Evolutionary conservation across 495 filamentous ascomycete species (phyloP), one percentile per base, ranked within the genome.

Genomic region (Penicillium chermesinum): DNA sequence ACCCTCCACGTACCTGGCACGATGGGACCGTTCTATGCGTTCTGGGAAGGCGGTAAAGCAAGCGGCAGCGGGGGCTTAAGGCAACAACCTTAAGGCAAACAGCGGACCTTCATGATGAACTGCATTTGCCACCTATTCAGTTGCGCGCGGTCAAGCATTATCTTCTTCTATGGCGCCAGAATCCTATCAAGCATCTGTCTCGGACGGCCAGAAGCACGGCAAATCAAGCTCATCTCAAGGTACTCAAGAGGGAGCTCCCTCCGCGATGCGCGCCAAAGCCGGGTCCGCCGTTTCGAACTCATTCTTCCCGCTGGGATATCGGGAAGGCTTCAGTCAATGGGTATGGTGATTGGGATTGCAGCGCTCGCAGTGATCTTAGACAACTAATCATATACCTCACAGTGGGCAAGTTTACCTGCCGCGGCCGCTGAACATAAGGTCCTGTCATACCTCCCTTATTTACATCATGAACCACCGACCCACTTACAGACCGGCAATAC

Each of bases 251-350:
- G 43, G 50, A 20, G 57, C 53, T 17, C 66, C 67, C 14, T 61
- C 69, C 46, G 63, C 67, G 36, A 76, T 61, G 55, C 69, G 46
- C 64, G 75, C 66, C 50, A 68, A 59, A 52, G 65, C 59, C 41
- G 70, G 61, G 22, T 62, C 64, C 19, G 61, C 65, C 7, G 41
- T 59, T 2, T 50, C 67, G 38, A 59, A 46, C 55, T 61, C 47
- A 13, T 83, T 78, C 63, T 96, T 97, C 55, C 89, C 93, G 2
- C 69, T 98, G 17, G 85, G 89, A 18, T 95, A 94, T 69, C 89
- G 89, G 56, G 91, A 95, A 42, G 91, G 86, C 10, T 87, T 93
- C 48, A 80, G 72, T 44, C 94, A 98, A 78, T 98, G 93, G 91
- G 89, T 90, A 71, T 20, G 83, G 73, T 44, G 30, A 46, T 37